A percentile compares a stretch with the other conserved stretches of the same genome.
phyloP scores from a whole-genome alignment of 371 early-diverging fungal genomes.

The Parasitella parasitica region DNA sequence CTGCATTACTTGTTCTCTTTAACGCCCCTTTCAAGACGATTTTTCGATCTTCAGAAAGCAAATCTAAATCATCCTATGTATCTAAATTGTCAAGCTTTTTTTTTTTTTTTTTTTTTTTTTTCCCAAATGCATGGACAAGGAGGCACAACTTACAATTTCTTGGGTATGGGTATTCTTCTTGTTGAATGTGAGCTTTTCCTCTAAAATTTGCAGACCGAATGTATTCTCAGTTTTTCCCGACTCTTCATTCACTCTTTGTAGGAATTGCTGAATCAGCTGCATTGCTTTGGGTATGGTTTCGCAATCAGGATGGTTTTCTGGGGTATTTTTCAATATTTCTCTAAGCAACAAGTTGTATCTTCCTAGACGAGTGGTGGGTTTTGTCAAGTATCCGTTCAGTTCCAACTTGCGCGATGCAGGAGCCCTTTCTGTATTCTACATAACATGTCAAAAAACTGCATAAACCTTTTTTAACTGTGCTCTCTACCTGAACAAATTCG shows the following conservation, averaged over 20 bases:
- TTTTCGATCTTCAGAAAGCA: conserved; percentile 60
- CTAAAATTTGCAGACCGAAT: conserved; percentile 18
- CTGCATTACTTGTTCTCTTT: conserved; percentile 57
- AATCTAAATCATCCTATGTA: conserved; percentile 64
- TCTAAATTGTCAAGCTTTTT: conserved; percentile 40
- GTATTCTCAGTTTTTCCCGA: conserved; percentile 82
- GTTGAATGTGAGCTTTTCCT: conserved; percentile 59
- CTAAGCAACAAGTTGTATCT: conserved; percentile 88
- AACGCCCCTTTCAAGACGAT: conserved; percentile 82
- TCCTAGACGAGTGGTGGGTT: conserved; percentile 87
- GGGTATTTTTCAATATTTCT: conserved; percentile 82
- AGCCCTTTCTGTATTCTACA: conserved; percentile 67
- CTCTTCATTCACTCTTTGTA: conserved; percentile 76
- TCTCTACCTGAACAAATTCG: conserved; percentile 68
- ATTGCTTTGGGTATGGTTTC: conserved; percentile 64
- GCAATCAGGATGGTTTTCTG: conserved; percentile 78
- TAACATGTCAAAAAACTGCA: too few relatives aligned
- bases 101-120: too few relatives aligned
- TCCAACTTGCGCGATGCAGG: conserved; percentile 85
- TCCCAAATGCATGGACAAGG: conserved; percentile 74
- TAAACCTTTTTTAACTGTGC: neutral
- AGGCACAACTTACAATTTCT: conserved; percentile 27
- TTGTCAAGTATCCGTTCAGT: conserved; percentile 78
- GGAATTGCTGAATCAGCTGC: conserved; percentile 67
- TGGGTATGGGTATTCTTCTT: conserved; percentile 56